Evolutionary conservation across 192 early-diverging fungal genomes (phyloP).

Genomic region (Neocallimastix lanati): DNA sequence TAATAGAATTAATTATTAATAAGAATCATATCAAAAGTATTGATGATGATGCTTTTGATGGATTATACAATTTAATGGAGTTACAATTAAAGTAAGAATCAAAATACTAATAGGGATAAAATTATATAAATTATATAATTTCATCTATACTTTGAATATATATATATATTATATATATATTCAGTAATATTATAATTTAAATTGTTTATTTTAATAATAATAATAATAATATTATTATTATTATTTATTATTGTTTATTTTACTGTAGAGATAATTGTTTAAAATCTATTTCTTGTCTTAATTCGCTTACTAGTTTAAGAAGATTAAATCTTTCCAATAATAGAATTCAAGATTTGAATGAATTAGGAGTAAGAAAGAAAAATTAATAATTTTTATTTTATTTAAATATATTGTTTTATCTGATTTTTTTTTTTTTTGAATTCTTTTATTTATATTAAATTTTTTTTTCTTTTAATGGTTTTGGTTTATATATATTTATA

Average conservation of each 20-base stretch:
- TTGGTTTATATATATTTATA: neutral
- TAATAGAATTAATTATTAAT: constrained; percentile 33
- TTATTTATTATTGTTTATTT: neutral
- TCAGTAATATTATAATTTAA: too few relatives aligned
- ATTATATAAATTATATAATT: too few relatives aligned
- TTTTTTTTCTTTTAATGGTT: neutral
- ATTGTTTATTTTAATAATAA: too few relatives aligned
- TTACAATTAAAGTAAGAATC: constrained; percentile 31
- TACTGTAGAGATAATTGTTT: constrained; percentile 29
- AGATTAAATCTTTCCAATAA: constrained; percentile 25
- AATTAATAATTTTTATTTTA: too few relatives aligned
- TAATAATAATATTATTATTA: too few relatives aligned
- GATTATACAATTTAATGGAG: constrained; percentile 26
- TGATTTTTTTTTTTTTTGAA: neutral
- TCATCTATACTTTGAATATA: too few relatives aligned
- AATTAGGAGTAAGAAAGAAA: constrained; percentile 29
- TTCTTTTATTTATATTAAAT: too few relatives aligned
- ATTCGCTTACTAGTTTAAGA: constrained; percentile 27
- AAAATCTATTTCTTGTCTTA: constrained; percentile 28
- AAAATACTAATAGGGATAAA: too few relatives aligned
- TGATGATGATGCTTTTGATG: constrained; percentile 28
- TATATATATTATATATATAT: too few relatives aligned
- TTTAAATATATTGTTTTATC: too few relatives aligned
- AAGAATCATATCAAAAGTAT: constrained; percentile 38
- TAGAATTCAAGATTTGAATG: constrained; percentile 28